Evolutionary conservation across 805 yeast genomes (phyloP), one percentile per base, ranked within the genome.

Genomic region (Candida chauliodis): DNA sequence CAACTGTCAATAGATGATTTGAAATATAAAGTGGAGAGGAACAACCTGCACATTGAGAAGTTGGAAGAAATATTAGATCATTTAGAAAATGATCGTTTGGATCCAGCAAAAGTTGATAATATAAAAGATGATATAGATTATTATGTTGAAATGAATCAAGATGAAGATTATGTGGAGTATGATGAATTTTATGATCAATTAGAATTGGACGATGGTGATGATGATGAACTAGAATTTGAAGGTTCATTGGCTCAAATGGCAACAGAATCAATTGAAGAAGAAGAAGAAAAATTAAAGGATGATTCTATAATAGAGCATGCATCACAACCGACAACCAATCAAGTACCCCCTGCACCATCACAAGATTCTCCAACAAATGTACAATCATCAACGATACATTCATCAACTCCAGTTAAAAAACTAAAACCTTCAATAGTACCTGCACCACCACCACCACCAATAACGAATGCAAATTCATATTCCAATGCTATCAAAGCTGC

Each of bases 141-240:
- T 64, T 90, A 87, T 59, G 93, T 93, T 21, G 98, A 93, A 50
- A 84, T 88, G 46, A 91, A 91, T 55, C 93, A 84, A 59, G 96
- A 89, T 40, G 90, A 81, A 4, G 96, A 90, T 52, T 91, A 89
- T 58, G 83, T 90, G 23, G 97, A 89, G 54, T 95, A 91, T 59
- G 96, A 90, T 50, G 89, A 87, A 10, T 77, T 91, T 44, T 93
- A 91, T 61, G 97, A 93, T 49, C 87, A 81, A 43, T 73, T 93
- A 50, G 89, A 82, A 30, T 74, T 89, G 30, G 80, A 73, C 42
- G 82, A 79, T 22, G 63, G 54, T 13, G 82, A 79, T 23, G 65
- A 55, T 16, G 45, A 50, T 30, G 63, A 57, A 19, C 50, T 55
- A 3, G 61, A 40, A 42, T 43, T 39, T 29, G 38, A 40, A 30